Base-by-base conservation (phyloP, 2,329 filamentous ascomycete species). In the Aureobasidium subglaciale region DNA sequence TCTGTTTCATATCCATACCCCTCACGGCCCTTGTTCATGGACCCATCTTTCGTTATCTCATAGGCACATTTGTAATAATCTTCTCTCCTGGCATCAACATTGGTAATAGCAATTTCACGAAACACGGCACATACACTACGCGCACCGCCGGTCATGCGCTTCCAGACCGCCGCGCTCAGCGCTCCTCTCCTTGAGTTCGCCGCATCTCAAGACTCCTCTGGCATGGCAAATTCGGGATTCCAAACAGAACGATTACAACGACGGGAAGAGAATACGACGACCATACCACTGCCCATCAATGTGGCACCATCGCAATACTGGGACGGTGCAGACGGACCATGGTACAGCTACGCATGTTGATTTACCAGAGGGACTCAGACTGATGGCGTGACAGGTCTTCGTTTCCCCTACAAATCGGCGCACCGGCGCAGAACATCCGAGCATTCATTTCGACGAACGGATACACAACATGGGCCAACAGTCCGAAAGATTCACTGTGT, bases 261-360 rank as follows among this genome's bases (percentile, higher is more conserved):
- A 40, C 43, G 58, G 34, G 52, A 29, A 22, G n/a, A n/a, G n/a
- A 59, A 56, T 30, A 58, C 56, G 20, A 57, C 59, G 10, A 34
- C 49, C 16, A 63, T 67, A 46, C 66, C 68, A 1, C 62, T 63
- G 18, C 62, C 68, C 22, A 64, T 70, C 42, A 64, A 62, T 43
- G 60, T 70, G 22, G 63, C 59, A 18, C 64, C 69, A 15, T 68
- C 67, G 59, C 68, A 70, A 56, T 70, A 70, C 52, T 71, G 68
- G 68, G 68, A 71, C 34, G 69, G 69, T 24, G 64, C 64, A 40
- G 66, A 61, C 38, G 60, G 60, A 15, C 41, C 53, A 57, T 61
- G 60, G 60, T 61, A 56, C 20, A 64, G 29, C 11, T 41, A 40
- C 24, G 37, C 50, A 16, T 43, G 15, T n/a, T 41, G 41, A 32